A percentile compares a stretch with the other conserved stretches of the same genome.
phyloP scores from a whole-genome alignment of 148 eudicot species.

The Nepenthes gracilis region DNA sequence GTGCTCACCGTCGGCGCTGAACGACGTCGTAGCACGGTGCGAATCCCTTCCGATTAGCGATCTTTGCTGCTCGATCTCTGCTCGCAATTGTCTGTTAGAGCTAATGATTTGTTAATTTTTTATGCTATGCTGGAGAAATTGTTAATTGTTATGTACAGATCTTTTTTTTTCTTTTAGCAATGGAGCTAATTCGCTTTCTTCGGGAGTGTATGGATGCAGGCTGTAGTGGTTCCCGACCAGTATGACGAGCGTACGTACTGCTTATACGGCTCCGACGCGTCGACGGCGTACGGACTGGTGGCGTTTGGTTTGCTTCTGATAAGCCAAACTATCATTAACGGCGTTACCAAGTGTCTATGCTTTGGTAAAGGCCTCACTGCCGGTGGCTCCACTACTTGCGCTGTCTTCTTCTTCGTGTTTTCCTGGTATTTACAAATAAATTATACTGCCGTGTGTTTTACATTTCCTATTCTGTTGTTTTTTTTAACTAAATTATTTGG shows the following conservation, averaged over 20 bases:
- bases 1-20: conserved; percentile 91
- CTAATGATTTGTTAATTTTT: no score
- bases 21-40: conserved; percentile 83
- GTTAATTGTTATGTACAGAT: background rate
- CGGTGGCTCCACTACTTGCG: conserved; percentile 41
- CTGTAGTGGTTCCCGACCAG: conserved; percentile 58
- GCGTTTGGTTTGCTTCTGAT: conserved; percentile 76
- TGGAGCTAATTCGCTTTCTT: no score
- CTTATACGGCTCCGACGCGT: conserved; percentile 69
- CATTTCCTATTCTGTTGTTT: background rate
- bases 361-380: conserved; percentile 72
- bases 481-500: background rate
- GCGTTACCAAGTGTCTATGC: conserved; percentile 82
- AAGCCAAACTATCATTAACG: conserved; percentile 62
- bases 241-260: conserved; percentile 81
- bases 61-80: background rate
- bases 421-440: conserved; percentile 42
- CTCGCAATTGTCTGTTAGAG: no score
- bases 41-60: background rate
- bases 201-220: conserved; percentile 21
- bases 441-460: background rate
- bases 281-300: conserved; percentile 70
- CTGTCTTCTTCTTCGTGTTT: conserved; percentile 65
- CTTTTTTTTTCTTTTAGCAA: no score
- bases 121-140: background rate